Base-by-base conservation (phyloP, 2,329 filamentous ascomycete species). In the Ciborinia camelliae region DNA sequence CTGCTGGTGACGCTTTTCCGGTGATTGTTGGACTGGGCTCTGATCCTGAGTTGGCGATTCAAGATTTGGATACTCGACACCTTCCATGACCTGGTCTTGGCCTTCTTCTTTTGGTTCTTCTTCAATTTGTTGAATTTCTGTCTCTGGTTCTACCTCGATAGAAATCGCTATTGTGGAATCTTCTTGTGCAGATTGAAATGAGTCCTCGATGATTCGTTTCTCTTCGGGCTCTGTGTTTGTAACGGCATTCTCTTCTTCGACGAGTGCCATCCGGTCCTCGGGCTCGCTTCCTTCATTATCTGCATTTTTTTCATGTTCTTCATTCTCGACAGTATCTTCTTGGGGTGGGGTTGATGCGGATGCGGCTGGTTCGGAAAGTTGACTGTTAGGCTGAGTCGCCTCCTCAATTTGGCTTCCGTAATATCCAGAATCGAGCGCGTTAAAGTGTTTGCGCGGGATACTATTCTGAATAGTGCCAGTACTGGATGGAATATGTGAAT, bases 351-450 rank as follows among this genome's bases (percentile, higher is more conserved):
- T 53, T 30, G 47, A 41, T 30, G 12, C 15, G 30, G 28, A 48
- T 15, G 54, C 35, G 30, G n/a, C 57, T 32, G 47, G 43, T 37
- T 69, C 66, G 50, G 57, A 65, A 7, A 48, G 53, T 61, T 73
- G 71, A 4, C 69, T 71, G 20, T 62, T 65, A 43, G 28, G 59
- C 63, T 54, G 70, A 65, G 43, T 68, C 63, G 51, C 70, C 66
- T 37, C 63, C 8, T 65, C 58, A 41, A 70, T 59, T 70, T 88
- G 86, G 71, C 87, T 89, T 54, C 87, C 89, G 77, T 90, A 86
- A 71, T 91, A 91, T 35, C 89, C 89, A 41, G 89, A 91, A 71
- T 91, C 89, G 1, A 80, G 79, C 12, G 67, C 47, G 30, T 71
- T 73, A n/a, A 74, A 66, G n/a, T 73, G 69, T 45, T 74, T 73